phyloP scores from a whole-genome alignment of 495 filamentous ascomycete genomes.

The Xanthoparmelia taractica region DNA sequence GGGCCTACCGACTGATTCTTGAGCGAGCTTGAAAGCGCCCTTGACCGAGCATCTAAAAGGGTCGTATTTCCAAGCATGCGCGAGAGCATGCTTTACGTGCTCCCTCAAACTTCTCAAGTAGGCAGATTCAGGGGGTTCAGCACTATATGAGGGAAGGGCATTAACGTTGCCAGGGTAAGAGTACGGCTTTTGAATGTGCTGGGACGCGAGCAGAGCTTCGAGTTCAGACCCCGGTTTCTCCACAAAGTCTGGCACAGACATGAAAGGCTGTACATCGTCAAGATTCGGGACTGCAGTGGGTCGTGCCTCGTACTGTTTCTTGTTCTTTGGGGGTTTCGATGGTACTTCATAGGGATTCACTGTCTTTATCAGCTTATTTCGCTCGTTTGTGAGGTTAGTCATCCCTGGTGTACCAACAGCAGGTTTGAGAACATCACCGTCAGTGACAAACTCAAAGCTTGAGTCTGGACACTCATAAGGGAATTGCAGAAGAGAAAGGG shows the following conservation, averaged over 20 bases:
- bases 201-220: neutral
- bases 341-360: neutral
- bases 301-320: neutral
- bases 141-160: neutral
- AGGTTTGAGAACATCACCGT: neutral
- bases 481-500: neutral
- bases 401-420: neutral
- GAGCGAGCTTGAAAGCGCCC: neutral
- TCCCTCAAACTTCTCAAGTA: neutral
- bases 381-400: neutral
- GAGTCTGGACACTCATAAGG: slow-evolving; percentile 9
- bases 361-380: neutral
- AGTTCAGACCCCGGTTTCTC: neutral
- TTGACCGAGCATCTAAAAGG: slow-evolving; percentile 1
- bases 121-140: neutral
- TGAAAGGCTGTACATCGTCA: neutral
- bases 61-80: neutral
- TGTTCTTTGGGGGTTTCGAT: neutral
- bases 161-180: neutral
- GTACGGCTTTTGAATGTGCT: neutral
- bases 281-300: neutral
- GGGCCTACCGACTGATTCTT: neutral
- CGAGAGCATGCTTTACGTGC: slow-evolving; percentile 3
- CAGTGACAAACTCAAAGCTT: slow-evolving; percentile 1
- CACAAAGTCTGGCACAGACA: neutral